Evolutionary conservation across 2,329 filamentous ascomycete species (phyloP).

Genomic region (Ceratocystis papillata): DNA sequence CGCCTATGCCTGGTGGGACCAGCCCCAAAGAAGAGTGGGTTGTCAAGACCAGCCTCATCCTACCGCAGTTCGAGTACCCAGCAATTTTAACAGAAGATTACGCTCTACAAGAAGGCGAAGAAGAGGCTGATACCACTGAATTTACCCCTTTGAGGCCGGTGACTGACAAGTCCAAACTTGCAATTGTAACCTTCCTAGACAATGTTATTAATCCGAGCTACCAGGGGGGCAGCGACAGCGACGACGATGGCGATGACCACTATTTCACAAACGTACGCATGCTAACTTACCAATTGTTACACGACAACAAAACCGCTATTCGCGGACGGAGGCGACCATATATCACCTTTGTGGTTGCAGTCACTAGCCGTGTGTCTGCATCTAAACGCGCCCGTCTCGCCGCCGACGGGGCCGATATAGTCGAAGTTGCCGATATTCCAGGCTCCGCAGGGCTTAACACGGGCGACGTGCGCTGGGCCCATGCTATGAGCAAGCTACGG

Average conservation of each 20-base stretch:
- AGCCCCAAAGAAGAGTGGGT: not conserved
- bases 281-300: slow-evolving; percentile 35
- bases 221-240: slow-evolving; percentile 17
- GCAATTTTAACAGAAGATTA: slow-evolving; percentile 14
- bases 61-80: slow-evolving; percentile 21
- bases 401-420: slow-evolving; percentile 34
- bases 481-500: slow-evolving; percentile 37
- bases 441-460: slow-evolving; percentile 28
- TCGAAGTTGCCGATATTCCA: slow-evolving; percentile 30
- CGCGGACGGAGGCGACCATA: slow-evolving; percentile 24
- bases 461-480: slow-evolving; percentile 33
- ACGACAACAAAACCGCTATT: slow-evolving; percentile 31
- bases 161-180: slow-evolving; percentile 25
- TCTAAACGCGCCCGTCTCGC: slow-evolving; percentile 31
- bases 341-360: slow-evolving; percentile 34
- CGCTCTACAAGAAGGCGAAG: slow-evolving; percentile 7
- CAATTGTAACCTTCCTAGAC: slow-evolving; percentile 34
- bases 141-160: slow-evolving; percentile 9
- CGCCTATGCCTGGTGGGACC: not conserved
- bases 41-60: slow-evolving; percentile 10
- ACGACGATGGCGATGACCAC: slow-evolving; percentile 29
- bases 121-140: not conserved
- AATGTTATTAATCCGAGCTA: slow-evolving; percentile 26
- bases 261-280: slow-evolving; percentile 35
- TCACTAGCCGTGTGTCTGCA: slow-evolving; percentile 29